Base-by-base conservation (phyloP, 495 filamentous ascomycete species). In the Podospora australis region DNA sequence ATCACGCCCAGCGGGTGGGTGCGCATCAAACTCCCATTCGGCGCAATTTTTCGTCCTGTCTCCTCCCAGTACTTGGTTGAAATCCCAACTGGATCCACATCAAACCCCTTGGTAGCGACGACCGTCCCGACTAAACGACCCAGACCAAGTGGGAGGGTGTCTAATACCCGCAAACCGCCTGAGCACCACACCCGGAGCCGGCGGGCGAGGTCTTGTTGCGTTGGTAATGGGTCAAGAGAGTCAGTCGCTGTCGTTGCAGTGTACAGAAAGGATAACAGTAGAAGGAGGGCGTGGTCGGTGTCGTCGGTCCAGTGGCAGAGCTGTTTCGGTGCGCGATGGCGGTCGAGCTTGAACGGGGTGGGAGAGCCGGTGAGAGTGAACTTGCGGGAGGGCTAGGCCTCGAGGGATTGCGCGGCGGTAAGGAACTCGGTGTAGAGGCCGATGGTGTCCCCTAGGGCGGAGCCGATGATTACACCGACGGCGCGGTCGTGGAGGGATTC, bases 381-480 rank as follows among this genome's bases (percentile, higher is more conserved):
- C n/a, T 45, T 62, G 22, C 55, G 24, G 7, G 56, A 34, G 13
- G 59, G 59, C 48, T 72, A 74, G 30, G 56, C 44, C 8, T n/a
- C 17, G 26, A 53, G 34, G 24, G 61, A 53, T n/a, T 44, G 14
- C 8, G 56, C 13, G 44, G 59, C 50, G 8, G 66, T 61, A 24
- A 71, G 56, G 42, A 71, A 70, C 48, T 72, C 71, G 36, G 72
- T 76, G 60, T 76, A 74, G 28, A 76, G 57, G 20, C 71, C 72
- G 53, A 76, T 66, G 9, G 71, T 60, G 48, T 76, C 72, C 32
- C 72, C 72, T 2, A 76, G 58, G 32, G 72, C 71, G 16, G 68
- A 70, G 36, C 67, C 72, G 54, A 76, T 19, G 36, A 76, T 54
- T 29, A 47, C 48, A 25, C 71, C 72, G 35, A 58, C 40, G 22